Conservation (phyloP, 805 yeast genomes). For the Wickerhamomyces ciferrii region DNA sequence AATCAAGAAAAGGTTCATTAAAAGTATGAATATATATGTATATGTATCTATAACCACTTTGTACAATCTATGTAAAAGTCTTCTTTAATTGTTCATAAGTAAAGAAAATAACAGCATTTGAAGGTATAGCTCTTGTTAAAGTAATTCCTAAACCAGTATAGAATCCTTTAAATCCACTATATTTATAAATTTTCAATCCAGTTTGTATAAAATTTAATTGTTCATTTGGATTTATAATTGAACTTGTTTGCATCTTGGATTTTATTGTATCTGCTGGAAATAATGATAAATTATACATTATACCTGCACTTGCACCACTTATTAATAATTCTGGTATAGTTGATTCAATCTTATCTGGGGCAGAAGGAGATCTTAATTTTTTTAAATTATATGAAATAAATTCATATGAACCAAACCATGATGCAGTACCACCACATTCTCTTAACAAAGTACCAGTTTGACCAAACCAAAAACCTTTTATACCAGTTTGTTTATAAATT, state of each 20-base stretch:
- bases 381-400: constrained; percentile 35
- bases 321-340: constrained; percentile 50
- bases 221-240: constrained; percentile 25
- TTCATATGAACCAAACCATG: constrained; percentile 93
- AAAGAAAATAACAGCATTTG: constrained; percentile 82
- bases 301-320: constrained; percentile 87
- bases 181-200: constrained; percentile 31
- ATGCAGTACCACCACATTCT: constrained; percentile 86
- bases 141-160: constrained; percentile 87
- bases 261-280: constrained; percentile 92
- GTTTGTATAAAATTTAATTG: constrained; percentile 30
- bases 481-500: constrained; percentile 47
- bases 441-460: constrained; percentile 75
- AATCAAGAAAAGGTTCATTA: constrained; percentile 5
- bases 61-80: constrained; percentile 10
- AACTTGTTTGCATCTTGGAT: constrained; percentile 72
- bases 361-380: constrained; percentile 22
- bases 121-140: constrained; percentile 76
- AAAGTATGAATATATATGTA: neutral
- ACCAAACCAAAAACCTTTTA: constrained; percentile 82
- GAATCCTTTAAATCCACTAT: constrained; percentile 64
- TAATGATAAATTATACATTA: constrained; percentile 70
- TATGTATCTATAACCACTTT: neutral
- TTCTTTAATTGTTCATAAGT: constrained; percentile 62
- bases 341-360: constrained; percentile 15